Evolutionary conservation across 805 yeast species (phyloP), one percentile per base, ranked within the genome.

Genomic region (Barnettozyma salicaria): DNA sequence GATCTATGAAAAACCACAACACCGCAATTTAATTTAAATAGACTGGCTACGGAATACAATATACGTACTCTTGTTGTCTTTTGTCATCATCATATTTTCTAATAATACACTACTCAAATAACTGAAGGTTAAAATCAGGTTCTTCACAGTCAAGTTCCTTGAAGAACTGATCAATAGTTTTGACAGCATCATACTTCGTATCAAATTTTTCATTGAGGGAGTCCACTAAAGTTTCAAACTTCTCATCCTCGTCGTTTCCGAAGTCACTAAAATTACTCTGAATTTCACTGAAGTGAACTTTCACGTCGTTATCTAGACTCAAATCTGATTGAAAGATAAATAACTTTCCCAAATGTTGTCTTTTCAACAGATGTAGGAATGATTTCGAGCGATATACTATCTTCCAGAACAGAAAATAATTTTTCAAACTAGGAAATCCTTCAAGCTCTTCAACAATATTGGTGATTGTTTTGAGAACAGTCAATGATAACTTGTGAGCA

Each of bases 1-100:
- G 80, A 67, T 49, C 48, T 75, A 41, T 76, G 56, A 30, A n/a
- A 21, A 30, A 8, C 7, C n/a, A 16, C 10, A 25, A 25, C 13
- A 25, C 27, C n/a, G n/a, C n/a, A n/a, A n/a, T n/a, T n/a, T n/a
- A n/a, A n/a, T n/a, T n/a, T n/a, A n/a, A n/a, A n/a, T 22, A 22
- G 25, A 22, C 12, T 22, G 25, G 11, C 9, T 22, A 22, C 11
- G 12, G 25, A 9, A 22, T 12, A 22, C 19, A 25, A 25, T 6
- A n/a, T 20, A 5, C 19, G 14, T 17, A 8, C 7, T 16, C 16
- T 16, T 21, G 17, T 11, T 16, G 14, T 21, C 12, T 10, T 22
- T 8, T 20, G n/a, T 21, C 11, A 21, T 30, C n/a, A 12, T 19
- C n/a, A 16, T 16, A 26, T 8, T 25, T 12, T 13, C 21, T 11